phyloP scores from a whole-genome alignment of 2,329 filamentous ascomycete species.

The Fusarium newnesense region DNA sequence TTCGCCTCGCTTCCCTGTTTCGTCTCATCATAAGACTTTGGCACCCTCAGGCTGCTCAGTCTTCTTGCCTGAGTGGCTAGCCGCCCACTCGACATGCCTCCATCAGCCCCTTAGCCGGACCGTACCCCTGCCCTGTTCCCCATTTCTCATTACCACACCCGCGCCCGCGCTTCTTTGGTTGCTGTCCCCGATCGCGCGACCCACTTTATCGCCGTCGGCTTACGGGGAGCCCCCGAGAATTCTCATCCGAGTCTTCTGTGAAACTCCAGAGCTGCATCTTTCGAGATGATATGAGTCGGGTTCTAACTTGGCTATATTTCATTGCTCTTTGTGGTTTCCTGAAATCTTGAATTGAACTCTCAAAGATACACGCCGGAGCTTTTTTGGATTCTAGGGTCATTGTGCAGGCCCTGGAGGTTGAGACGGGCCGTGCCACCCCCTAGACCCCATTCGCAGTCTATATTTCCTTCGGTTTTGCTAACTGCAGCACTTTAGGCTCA shows the following conservation, averaged over 20 bases:
- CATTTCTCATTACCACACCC: constrained; percentile 35
- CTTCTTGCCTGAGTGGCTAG: constrained; percentile 34
- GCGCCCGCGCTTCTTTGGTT: constrained; percentile 26
- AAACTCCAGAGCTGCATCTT: constrained; percentile 1
- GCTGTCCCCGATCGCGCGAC: constrained; percentile 29
- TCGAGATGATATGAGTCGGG: background rate
- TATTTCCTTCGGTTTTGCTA: constrained; percentile 34
- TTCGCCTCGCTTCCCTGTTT: constrained; percentile 28
- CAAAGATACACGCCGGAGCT: background rate
- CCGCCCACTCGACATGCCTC: constrained; percentile 23
- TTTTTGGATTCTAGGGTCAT: background rate
- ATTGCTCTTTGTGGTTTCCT: background rate
- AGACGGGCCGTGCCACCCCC: constrained; percentile 41
- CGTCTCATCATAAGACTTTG: constrained; percentile 32
- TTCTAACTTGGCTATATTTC: background rate
- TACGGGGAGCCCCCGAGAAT: constrained; percentile 40
- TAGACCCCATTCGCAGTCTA: constrained; percentile 15
- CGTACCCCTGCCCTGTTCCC: constrained; percentile 27
- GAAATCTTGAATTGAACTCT: background rate
- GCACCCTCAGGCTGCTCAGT: constrained; percentile 28
- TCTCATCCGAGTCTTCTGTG: background rate
- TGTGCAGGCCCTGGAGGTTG: background rate
- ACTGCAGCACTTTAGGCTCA: constrained; percentile 53
- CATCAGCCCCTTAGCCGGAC: constrained; percentile 26
- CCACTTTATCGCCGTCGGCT: constrained; percentile 41